Base-by-base conservation (phyloP, 2,329 filamentous ascomycete species). In the Daldinia sp. region DNA sequence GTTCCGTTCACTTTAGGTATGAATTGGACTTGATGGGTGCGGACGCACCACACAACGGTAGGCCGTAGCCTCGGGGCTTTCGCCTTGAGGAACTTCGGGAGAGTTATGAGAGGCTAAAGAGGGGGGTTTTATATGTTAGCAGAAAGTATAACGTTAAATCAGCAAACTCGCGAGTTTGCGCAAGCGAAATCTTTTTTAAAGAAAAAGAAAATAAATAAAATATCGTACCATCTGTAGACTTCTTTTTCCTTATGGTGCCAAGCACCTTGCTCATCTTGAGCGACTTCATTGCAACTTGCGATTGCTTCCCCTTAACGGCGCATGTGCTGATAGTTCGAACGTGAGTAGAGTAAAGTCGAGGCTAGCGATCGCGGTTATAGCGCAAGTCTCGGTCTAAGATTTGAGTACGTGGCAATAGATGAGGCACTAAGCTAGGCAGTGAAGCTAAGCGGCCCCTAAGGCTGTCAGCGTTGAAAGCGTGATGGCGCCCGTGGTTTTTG, bases 11-110 rank as follows among this genome's bases (percentile, higher is more conserved):
- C 72, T 51, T 15, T 3, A 54, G 28, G 39, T n/a, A 58, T n/a
- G 59, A 20, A 58, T 59, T 56, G 48, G 35, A 54, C 33, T 28
- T 35, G 18, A 35, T 54, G 12, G 56, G 55, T 30, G 69, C 58
- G 53, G 55, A 81, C 87, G 78, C 87, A 92, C 90, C 80, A 93
- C 89, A 77, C 85, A 90, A 74, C 88, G 86, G 58, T 84, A 80
- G 50, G 88, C 91, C 75, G 87, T 90, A 66, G 85, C 87, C 80
- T 93, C 91, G 61, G 91, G 92, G 13, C 87, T 87, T 74, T 90
- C 89, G 67, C 82, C 82, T 30, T 77, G 73, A 50, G 77, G 73
- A 69, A 78, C 77, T 58, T 70, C 65, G 9, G 74, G 72, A 15
- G 76, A 63, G 42, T 74, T 73, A 57, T 23, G 20, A 23, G 63